Conservation (phyloP, 495 filamentous ascomycete genomes). For the Lasiosphaeria miniovina region DNA sequence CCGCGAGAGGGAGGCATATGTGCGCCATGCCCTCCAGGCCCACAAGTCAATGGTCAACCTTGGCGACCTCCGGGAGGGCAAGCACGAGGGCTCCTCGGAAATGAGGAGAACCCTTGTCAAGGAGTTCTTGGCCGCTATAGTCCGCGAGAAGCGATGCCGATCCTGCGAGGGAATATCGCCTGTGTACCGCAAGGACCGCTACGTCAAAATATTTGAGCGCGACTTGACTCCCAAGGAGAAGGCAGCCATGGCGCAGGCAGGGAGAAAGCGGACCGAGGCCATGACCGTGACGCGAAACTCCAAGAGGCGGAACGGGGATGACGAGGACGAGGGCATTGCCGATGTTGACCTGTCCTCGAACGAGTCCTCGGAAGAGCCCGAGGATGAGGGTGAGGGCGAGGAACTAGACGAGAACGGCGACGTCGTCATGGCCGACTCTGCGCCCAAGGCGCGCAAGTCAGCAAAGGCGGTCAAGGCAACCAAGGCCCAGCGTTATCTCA, state of each 20-base stretch:
- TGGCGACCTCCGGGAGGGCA: slow-evolving; percentile 56
- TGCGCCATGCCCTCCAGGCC: slow-evolving; percentile 60
- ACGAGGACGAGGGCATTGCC: slow-evolving; percentile 66
- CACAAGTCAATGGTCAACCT: slow-evolving; percentile 48
- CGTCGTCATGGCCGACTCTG: slow-evolving; percentile 47
- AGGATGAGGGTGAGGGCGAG: slow-evolving; percentile 46
- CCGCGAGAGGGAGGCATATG: slow-evolving; percentile 64
- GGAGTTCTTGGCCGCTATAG: slow-evolving; percentile 71
- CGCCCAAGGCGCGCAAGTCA: slow-evolving; percentile 24
- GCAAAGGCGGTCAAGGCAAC: slow-evolving; percentile 22
- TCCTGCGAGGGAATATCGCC: slow-evolving; percentile 75
- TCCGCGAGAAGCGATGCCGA: slow-evolving; percentile 61
- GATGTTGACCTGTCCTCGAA: slow-evolving; percentile 55
- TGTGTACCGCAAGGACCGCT: slow-evolving; percentile 77
- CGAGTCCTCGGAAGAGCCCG: slow-evolving; percentile 46
- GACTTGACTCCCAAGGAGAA: slow-evolving; percentile 66
- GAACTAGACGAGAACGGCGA: slow-evolving; percentile 54
- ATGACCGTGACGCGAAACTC: slow-evolving; percentile 33
- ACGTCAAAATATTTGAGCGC: slow-evolving; percentile 90
- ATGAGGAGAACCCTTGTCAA: slow-evolving; percentile 72
- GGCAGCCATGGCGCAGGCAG: slow-evolving; percentile 67
- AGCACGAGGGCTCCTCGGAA: slow-evolving; percentile 77
- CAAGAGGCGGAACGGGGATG: slow-evolving; percentile 33
- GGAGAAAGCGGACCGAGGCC: slow-evolving; percentile 65
- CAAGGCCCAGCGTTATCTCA: slow-evolving; percentile 63